Evolutionary conservation across 2,329 filamentous ascomycete genomes (phyloP).

Genomic region (Fusarium aywerte): DNA sequence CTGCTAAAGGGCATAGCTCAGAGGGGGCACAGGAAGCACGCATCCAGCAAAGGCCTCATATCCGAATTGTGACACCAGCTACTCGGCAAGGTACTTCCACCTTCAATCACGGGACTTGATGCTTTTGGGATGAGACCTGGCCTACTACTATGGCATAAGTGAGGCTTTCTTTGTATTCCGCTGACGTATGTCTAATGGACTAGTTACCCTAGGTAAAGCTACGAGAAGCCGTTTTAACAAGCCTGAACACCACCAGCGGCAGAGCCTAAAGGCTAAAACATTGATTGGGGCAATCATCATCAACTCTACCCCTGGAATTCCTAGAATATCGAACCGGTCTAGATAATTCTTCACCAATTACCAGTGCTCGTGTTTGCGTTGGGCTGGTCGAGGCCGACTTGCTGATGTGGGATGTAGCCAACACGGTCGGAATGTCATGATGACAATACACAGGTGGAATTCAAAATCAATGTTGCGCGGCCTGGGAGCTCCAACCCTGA

Average conservation of each 20-base stretch:
- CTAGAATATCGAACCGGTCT: background rate
- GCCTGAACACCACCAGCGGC: background rate
- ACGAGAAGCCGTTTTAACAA: background rate
- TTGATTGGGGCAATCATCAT: constrained; percentile 1
- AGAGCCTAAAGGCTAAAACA: background rate
- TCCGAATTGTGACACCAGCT: constrained; percentile 10
- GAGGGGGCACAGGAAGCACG: background rate
- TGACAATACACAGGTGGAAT: constrained; percentile 21
- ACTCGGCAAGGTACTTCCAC: constrained; percentile 22
- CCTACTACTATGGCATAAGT: background rate
- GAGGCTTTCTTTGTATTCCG: background rate
- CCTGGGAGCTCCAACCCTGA: background rate
- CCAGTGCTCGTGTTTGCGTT: constrained; percentile 15
- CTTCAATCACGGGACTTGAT: constrained; percentile 21
- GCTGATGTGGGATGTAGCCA: constrained; percentile 6
- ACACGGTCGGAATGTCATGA: constrained; percentile 37
- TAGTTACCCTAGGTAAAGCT: constrained; percentile 16
- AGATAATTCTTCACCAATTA: background rate
- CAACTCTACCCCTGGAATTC: constrained; percentile 13
- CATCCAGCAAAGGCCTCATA: background rate
- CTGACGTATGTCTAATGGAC: background rate
- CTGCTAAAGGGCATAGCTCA: background rate
- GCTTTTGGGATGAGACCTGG: background rate
- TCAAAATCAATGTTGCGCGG: constrained; percentile 2
- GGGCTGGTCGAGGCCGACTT: constrained; percentile 11